Evolutionary conservation across 352 stramenopile genomes (phyloP).

Genomic region (Aphanomyces invadans): DNA sequence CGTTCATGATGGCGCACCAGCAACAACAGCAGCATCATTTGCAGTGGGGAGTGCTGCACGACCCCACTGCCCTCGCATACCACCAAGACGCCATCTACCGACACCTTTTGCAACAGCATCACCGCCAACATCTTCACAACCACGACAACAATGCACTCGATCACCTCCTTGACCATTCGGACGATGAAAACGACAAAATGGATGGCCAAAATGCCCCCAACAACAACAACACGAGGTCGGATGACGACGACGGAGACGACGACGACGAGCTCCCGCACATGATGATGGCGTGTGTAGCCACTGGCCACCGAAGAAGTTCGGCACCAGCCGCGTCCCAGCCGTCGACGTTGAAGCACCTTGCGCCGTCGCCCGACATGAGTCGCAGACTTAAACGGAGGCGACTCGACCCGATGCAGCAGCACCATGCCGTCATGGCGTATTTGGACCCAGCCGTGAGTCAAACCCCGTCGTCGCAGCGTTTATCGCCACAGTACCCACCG

Average conservation of each 20-base stretch:
- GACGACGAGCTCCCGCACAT: background rate
- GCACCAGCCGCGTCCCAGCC: background rate
- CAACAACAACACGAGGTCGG: background rate
- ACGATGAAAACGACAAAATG: background rate
- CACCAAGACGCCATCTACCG: conserved; percentile 4
- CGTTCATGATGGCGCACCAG: background rate
- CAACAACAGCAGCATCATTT: background rate
- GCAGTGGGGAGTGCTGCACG: background rate
- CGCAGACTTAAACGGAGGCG: conserved; percentile 1
- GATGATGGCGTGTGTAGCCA: background rate
- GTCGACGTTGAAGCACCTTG: background rate
- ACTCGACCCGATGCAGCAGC: background rate
- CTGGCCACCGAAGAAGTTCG: background rate
- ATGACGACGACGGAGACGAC: conserved; percentile 8
- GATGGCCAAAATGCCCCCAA: background rate
- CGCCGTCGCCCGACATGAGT: background rate
- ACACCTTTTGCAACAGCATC: background rate
- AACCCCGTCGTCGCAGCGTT: background rate
- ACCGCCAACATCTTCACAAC: background rate
- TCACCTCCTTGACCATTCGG: background rate
- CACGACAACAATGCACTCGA: background rate
- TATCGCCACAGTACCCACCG: background rate
- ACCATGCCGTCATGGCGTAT: background rate
- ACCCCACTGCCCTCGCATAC: background rate
- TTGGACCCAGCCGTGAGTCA: background rate